Percentiles rank a stretch among this genome's conserved stretches.
Conservation (phyloP, 192 early-diverging fungal species). For the Rhizophagus sp. region DNA sequence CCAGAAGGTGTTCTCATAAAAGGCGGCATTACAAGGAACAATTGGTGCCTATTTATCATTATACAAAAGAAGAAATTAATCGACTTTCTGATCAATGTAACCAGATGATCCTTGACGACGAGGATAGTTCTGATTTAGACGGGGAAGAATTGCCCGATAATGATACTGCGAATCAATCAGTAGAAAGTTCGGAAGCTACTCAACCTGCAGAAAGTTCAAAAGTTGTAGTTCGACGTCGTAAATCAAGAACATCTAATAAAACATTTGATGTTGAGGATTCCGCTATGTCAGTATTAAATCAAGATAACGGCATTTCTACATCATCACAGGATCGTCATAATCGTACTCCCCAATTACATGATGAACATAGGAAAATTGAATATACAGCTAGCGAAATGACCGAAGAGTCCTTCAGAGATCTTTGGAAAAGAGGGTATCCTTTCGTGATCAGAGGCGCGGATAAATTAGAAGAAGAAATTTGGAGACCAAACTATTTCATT, state of each 20-base stretch:
- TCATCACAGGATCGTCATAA: not conserved
- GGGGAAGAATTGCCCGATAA: not conserved
- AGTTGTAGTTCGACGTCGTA: not conserved
- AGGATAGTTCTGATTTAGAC: not conserved
- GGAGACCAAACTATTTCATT: conserved; percentile 5
- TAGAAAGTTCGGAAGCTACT: not conserved
- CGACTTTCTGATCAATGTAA: not conserved
- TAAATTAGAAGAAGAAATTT: not conserved
- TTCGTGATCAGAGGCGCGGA: not conserved
- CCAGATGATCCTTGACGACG: not conserved
- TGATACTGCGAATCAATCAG: not conserved
- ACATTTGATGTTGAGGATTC: not conserved
- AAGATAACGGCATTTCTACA: not conserved
- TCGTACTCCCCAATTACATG: not conserved
- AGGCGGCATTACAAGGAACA: not conserved
- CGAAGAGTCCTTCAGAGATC: not conserved
- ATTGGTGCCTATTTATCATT: conserved; percentile 12
- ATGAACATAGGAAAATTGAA: not conserved
- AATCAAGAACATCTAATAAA: not conserved
- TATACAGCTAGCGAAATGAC: not conserved
- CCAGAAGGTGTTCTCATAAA: not conserved
- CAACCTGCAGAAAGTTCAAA: not conserved
- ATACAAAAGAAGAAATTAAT: not conserved
- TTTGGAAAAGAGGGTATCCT: conserved; percentile 14
- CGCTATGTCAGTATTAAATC: no score